Conservation (phyloP, 2,329 filamentous ascomycete species). For the Samsoniella hepiali region DNA sequence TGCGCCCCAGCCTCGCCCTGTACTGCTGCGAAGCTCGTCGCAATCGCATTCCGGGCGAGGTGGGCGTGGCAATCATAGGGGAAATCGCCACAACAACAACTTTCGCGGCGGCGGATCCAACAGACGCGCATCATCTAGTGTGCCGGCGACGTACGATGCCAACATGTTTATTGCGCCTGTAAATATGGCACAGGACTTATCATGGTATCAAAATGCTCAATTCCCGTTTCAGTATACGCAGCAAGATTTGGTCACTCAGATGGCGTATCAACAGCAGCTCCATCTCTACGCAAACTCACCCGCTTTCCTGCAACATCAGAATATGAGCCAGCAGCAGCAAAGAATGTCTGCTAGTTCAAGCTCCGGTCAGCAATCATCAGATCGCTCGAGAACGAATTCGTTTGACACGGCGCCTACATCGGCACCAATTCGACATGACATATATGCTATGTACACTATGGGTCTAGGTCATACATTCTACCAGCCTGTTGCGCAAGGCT, state of each 20-base stretch:
- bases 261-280: conserved; percentile 39
- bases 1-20: conserved; percentile 51
- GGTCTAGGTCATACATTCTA: conserved; percentile 45
- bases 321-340: conserved; percentile 28
- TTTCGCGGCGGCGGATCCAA: conserved; percentile 42
- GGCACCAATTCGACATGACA: conserved; percentile 55
- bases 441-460: conserved; percentile 50
- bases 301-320: conserved; percentile 36
- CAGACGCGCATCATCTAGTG: conserved; percentile 52
- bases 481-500: conserved; percentile 41
- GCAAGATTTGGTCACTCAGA: conserved; percentile 40
- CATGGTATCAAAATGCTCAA: conserved; percentile 46
- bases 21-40: conserved; percentile 59
- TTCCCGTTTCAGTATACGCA: conserved; percentile 41
- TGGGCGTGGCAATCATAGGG: conserved; percentile 47
- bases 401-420: conserved; percentile 60
- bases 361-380: conserved; percentile 34
- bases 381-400: conserved; percentile 59
- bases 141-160: conserved; percentile 46
- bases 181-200: conserved; percentile 44
- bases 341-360: conserved; percentile 27
- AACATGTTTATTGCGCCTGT: conserved; percentile 45
- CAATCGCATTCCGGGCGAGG: conserved; percentile 52
- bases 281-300: conserved; percentile 36
- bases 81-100: conserved; percentile 46